Evolutionary conservation across 208 protist species (phyloP), one percentile per base, ranked within the genome.

Genomic region (Acanthamoeba rhysodes): DNA sequence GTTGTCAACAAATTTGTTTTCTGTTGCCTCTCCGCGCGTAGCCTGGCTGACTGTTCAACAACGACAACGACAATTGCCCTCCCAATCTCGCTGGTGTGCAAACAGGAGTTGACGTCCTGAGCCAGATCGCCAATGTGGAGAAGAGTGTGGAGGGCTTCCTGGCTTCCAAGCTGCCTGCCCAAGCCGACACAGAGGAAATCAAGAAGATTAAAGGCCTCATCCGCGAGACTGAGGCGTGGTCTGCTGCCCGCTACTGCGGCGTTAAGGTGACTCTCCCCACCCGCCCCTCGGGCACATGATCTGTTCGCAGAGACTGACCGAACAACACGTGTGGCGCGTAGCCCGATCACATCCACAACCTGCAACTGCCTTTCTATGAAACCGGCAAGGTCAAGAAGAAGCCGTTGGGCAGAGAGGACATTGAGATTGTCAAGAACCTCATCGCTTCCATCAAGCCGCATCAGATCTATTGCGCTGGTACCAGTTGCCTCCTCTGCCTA

Each of bases 321-420:
- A 16, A 59, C 16, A 16, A 16, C 55, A 16, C 7, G 7, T 7
- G 55, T 16, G 55, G 16, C 16, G 55, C 10, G 55, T 16, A 66
- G 24, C 78, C 80, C 0, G 45, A 96, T 14, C 85, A 96, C 55
- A 95, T 95, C n/a, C 95, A 97, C 78, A 97, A 97, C 76, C 59
- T 98, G 0, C 88, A 98, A 41, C 37, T 98, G 14, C 97, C 97
- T 68, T 98, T 98, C 78, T 98, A 98, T 41, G 90, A 97, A 50
- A 98, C 96, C 53, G 97, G 97, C 37, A 93, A 91, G 0, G 96
- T 97, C 16, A 87, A 96, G 53, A 98, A 98, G 85, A 98, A 97
- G n/a, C 96, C 97, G n/a, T 8, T 97, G 3, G 55, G 64, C 9
- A 68, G 97, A 29, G 59, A 96, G 34, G 97, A 98, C 55, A 85